Conservation (phyloP, 2,329 filamentous ascomycete genomes). For the Colletotrichum lupini region DNA sequence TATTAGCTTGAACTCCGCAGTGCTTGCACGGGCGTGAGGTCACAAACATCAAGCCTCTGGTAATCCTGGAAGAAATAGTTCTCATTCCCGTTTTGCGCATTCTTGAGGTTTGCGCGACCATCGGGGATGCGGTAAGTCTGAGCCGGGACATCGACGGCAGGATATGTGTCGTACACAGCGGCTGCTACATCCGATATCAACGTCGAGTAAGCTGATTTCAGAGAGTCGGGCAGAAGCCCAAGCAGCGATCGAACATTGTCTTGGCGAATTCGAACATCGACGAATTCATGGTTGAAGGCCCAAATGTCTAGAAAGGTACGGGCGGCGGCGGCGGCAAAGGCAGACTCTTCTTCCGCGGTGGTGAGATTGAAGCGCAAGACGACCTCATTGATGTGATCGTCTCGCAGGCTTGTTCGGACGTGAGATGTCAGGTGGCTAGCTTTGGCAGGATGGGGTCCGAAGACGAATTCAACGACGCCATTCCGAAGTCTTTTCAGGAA, state of each 20-base stretch:
- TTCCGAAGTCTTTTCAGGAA: slow-evolving; percentile 63
- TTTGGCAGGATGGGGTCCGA: slow-evolving; percentile 55
- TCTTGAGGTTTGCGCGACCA: slow-evolving; percentile 44
- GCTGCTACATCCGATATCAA: slow-evolving; percentile 85
- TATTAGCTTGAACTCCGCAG: slow-evolving; percentile 49
- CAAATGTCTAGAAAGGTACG: slow-evolving; percentile 90
- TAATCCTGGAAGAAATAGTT: slow-evolving; percentile 94
- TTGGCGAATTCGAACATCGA: slow-evolving; percentile 84
- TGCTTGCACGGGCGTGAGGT: background rate
- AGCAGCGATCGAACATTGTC: slow-evolving; percentile 83
- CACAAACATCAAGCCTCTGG: slow-evolving; percentile 77
- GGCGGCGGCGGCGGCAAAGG: slow-evolving; percentile 78
- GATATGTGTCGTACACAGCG: slow-evolving; percentile 82
- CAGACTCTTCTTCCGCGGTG: slow-evolving; percentile 73
- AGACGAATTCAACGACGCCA: slow-evolving; percentile 60
- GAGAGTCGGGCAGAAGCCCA: slow-evolving; percentile 78
- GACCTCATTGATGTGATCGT: slow-evolving; percentile 80
- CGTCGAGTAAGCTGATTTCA: slow-evolving; percentile 77
- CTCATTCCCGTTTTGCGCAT: slow-evolving; percentile 55
- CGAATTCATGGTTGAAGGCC: slow-evolving; percentile 83
- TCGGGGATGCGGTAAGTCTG: slow-evolving; percentile 35
- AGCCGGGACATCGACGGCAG: slow-evolving; percentile 51
- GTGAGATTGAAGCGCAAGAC: slow-evolving; percentile 89
- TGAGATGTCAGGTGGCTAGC: slow-evolving; percentile 42
- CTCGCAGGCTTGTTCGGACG: slow-evolving; percentile 59